Evolutionary conservation across 164 flowering plant species (phyloP).

Genomic region (Tinospora cordifolia): DNA sequence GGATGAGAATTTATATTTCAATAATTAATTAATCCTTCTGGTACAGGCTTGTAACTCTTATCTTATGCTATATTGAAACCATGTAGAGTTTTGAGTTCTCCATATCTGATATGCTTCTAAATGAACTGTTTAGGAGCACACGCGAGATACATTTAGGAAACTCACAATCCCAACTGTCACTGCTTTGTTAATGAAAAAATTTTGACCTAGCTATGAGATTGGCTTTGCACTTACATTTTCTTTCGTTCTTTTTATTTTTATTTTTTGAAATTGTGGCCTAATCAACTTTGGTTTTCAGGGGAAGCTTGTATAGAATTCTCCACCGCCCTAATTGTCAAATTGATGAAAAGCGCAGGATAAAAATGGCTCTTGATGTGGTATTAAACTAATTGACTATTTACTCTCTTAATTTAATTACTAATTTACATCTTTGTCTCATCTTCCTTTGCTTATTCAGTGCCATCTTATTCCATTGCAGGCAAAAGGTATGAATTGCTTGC

Average conservation of each 20-base stretch:
- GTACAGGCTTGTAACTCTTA: too few relatives aligned
- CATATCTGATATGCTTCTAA: too few relatives aligned
- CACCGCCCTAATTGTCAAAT: conserved; percentile 89
- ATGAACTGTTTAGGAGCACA: too few relatives aligned
- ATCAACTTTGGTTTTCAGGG: conserved; percentile 40
- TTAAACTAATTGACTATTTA: conserved; percentile 5
- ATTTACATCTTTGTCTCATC: neutral
- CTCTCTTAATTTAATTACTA: neutral
- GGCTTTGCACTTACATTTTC: neutral
- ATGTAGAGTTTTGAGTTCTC: too few relatives aligned
- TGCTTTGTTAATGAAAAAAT: too few relatives aligned
- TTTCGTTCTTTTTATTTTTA: neutral
- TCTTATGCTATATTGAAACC: too few relatives aligned
- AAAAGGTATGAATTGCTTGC: conserved; percentile 96
- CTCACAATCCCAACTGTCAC: too few relatives aligned
- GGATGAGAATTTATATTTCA: too few relatives aligned
- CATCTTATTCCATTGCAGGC: conserved; percentile 46
- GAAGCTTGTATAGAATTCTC: conserved; percentile 88
- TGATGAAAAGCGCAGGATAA: conserved; percentile 89
- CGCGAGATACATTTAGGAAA: too few relatives aligned
- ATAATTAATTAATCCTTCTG: too few relatives aligned
- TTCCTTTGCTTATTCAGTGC: neutral
- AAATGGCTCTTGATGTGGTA: conserved; percentile 99
- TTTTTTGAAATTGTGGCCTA: too few relatives aligned
- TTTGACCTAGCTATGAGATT: neutral